Evolutionary conservation across 208 protist genomes (phyloP), one percentile per base, ranked within the genome.

Genomic region (Herpetomonas tarakana): DNA sequence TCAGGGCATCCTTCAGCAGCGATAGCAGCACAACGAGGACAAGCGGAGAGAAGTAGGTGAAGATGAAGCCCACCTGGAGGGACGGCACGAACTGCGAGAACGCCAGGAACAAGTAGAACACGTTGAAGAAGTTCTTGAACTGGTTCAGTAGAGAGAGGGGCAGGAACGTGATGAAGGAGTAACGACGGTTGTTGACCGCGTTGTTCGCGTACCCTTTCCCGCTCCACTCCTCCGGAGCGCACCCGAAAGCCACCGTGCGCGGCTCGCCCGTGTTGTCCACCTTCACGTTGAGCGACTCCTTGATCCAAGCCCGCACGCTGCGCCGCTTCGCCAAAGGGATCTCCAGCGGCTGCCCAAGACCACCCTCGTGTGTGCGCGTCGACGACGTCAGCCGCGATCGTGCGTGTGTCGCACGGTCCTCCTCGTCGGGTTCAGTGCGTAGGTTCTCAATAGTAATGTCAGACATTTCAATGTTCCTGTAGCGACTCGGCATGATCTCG

Each of bases 31-130:
- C 74, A 21, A 98, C 94, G 66, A 98, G 77, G 11, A 79, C 76
- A 1, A 99, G 75, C 29, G 97, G 97, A 9, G 95, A 89, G 44
- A 98, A 83, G 68, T 98, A 99, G 2, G 97, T 98, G 66, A 98
- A 96, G 52, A 98, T 47, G 67, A 98, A 98, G 14, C 97, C 94
- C 19, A 93, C 86, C 54, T 92, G 77, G 7, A 93, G 73, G 61
- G 57, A 68, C 11, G 85, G 80, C 25, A 93, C 69, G 24, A 93
- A 64, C 71, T 96, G 90, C 52, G 90, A 91, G 25, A 90, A 65
- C n/a, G 86, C 70, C 2, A 96, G 76, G n/a, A 92, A 71, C 1
- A 96, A 68, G 59, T 91, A 96, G 67, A 93, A 96, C 19, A 91
- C 47, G 52, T 92, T 96, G 72, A 93, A 93, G 58, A 92, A 80